Percentiles rank a stretch among this genome's conserved stretches.
Conservation (phyloP, 2,329 filamentous ascomycete species). For the Sporothrix pallida region DNA sequence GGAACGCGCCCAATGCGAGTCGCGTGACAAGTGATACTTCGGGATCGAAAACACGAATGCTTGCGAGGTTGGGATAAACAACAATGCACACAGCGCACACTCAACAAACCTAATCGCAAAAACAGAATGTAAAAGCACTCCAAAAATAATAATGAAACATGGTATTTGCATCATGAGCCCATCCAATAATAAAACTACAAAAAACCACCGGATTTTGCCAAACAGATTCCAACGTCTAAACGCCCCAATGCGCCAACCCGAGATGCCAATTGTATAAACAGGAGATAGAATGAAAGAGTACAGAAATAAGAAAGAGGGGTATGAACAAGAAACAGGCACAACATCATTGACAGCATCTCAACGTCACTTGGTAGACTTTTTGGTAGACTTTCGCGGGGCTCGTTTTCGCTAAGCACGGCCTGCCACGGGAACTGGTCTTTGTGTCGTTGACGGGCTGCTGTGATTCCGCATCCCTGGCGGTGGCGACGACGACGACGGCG, state of each 20-base stretch:
- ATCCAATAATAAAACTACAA: slow-evolving; percentile 3
- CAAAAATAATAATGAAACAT: neutral
- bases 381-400: neutral
- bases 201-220: slow-evolving; percentile 7
- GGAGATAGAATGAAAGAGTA: neutral
- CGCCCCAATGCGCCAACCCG: slow-evolving; percentile 18
- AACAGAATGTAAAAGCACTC: neutral
- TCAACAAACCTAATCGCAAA: neutral
- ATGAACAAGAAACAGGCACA: neutral
- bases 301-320: neutral
- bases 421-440: slow-evolving; percentile 27
- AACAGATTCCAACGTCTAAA: neutral
- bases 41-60: no score
- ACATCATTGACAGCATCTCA: neutral
- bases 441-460: slow-evolving; percentile 28
- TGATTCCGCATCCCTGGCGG: slow-evolving; percentile 22
- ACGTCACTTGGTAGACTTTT: neutral
- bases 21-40: neutral
- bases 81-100: no score
- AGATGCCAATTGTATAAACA: slow-evolving; percentile 18
- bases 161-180: neutral
- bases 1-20: slow-evolving; percentile 18
- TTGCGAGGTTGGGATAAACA: neutral
- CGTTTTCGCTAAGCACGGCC: slow-evolving; percentile 23
- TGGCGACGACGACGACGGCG: slow-evolving; percentile 27